phyloP scores from a whole-genome alignment of 257 asterid genomes.

The Penstemon barbatus region DNA sequence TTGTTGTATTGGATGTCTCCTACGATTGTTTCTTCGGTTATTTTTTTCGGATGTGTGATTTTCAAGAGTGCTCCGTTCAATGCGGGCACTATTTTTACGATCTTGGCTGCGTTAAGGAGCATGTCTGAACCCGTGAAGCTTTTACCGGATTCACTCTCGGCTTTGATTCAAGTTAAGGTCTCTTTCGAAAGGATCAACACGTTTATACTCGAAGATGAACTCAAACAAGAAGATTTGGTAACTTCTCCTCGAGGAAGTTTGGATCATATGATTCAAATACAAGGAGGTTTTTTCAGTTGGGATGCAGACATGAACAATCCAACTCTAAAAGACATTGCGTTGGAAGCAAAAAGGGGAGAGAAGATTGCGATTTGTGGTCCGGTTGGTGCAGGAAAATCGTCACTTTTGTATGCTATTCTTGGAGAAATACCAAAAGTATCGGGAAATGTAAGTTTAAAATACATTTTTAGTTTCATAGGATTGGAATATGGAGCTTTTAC shows the following conservation, averaged over 20 bases:
- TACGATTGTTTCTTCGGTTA: slow-evolving; percentile 57
- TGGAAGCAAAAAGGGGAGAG: slow-evolving; percentile 48
- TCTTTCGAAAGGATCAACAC: slow-evolving; percentile 61
- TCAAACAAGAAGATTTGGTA: slow-evolving; percentile 32
- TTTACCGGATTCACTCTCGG: slow-evolving; percentile 64
- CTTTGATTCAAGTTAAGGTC: slow-evolving; percentile 65
- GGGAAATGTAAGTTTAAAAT: slow-evolving; percentile 52
- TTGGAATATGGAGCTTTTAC: no score
- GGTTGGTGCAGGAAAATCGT: slow-evolving; percentile 80
- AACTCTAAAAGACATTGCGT: slow-evolving; percentile 33
- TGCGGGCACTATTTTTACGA: slow-evolving; percentile 65
- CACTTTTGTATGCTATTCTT: slow-evolving; percentile 61
- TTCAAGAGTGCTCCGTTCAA: slow-evolving; percentile 55
- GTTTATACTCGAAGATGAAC: slow-evolving; percentile 69
- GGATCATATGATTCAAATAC: slow-evolving; percentile 32
- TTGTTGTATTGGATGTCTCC: slow-evolving; percentile 73
- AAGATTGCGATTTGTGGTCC: slow-evolving; percentile 76
- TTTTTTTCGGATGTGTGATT: slow-evolving; percentile 57
- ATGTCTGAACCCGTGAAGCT: slow-evolving; percentile 68
- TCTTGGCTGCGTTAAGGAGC: slow-evolving; percentile 62
- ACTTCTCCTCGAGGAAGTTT: slow-evolving; percentile 15
- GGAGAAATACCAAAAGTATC: slow-evolving; percentile 67
- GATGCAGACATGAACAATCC: slow-evolving; percentile 38
- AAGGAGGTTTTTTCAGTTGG: slow-evolving; percentile 62
- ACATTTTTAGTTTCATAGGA: no score